These are phyloP conservation scores for Saccharomycopsis microspora DNA, from an alignment of 805 yeast genomes.

Conservation along the genomic window DNA sequence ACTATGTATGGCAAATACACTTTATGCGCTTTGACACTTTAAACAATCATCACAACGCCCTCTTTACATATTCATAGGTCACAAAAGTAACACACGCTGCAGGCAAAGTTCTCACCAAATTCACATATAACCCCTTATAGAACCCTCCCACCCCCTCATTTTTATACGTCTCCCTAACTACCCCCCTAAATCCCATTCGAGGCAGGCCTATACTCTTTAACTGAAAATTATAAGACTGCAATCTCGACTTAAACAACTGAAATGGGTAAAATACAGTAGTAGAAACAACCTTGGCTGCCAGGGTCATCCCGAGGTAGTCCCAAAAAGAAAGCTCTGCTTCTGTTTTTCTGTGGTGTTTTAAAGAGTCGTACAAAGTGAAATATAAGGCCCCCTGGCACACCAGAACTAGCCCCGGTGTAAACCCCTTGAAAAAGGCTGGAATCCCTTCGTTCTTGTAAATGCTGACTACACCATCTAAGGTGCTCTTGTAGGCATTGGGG, in stretches of 20 bases:
- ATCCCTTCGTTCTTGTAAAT: slow-evolving; percentile 48
- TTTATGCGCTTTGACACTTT: too few relatives aligned
- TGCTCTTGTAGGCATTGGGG: slow-evolving; percentile 46
- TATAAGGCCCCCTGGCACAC: slow-evolving; percentile 88
- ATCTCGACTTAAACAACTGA: slow-evolving; percentile 67
- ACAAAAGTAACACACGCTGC: slow-evolving; percentile 87
- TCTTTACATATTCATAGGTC: slow-evolving; percentile 59
- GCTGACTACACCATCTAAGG: slow-evolving; percentile 40
- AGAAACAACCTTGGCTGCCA: slow-evolving; percentile 56
- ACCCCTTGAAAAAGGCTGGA: slow-evolving; percentile 58
- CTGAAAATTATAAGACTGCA: slow-evolving; percentile 38
- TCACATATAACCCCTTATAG: slow-evolving; percentile 76
- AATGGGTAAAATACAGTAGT: slow-evolving; percentile 68
- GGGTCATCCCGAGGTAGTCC: slow-evolving; percentile 58
- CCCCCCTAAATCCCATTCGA: background rate
- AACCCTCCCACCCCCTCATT: slow-evolving; percentile 56
- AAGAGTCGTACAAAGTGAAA: slow-evolving; percentile 72
- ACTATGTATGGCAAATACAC: too few relatives aligned
- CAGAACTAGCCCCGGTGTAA: slow-evolving; percentile 63
- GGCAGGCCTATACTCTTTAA: slow-evolving; percentile 18
- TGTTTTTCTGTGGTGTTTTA: slow-evolving; percentile 34
- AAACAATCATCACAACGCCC: slow-evolving; percentile 13
- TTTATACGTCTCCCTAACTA: background rate
- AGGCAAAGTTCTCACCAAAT: slow-evolving; percentile 75
- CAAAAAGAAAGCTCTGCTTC: slow-evolving; percentile 28